Conservation (phyloP, 441 rosid species). For the Geranium incanum region DNA sequence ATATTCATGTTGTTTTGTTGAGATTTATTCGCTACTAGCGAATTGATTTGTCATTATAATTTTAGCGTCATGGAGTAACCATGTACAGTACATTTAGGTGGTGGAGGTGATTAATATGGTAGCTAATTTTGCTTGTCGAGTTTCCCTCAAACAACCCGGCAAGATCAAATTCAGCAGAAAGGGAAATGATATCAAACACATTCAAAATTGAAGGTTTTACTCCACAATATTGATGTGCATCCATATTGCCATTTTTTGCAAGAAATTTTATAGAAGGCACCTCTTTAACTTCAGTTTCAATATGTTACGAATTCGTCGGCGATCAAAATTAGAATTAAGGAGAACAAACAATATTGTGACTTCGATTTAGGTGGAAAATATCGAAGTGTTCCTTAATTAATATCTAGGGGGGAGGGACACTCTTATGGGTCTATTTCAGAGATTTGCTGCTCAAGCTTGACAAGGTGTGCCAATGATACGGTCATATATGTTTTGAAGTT, state of each 20-base stretch:
- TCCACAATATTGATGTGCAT: neutral
- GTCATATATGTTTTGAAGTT: neutral
- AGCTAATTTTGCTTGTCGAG: neutral
- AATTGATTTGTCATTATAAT: too few species aligned
- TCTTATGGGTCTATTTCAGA: too few species aligned
- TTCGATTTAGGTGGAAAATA: neutral
- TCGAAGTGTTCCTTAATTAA: too few species aligned
- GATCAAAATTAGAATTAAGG: constrained; percentile 47
- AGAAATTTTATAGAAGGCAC: neutral
- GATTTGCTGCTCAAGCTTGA: neutral
- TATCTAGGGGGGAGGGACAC: too few species aligned
- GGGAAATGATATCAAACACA: constrained; percentile 44
- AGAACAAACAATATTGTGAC: constrained; percentile 50
- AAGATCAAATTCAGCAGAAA: neutral
- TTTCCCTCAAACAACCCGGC: neutral
- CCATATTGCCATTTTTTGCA: constrained; percentile 1
- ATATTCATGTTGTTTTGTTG: too few species aligned
- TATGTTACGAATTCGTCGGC: constrained; percentile 60
- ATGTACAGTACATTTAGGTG: too few species aligned
- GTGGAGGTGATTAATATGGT: neutral
- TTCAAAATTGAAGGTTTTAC: constrained; percentile 59
- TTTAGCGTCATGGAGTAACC: too few species aligned
- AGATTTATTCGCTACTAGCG: too few species aligned
- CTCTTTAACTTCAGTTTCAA: constrained; percentile 16
- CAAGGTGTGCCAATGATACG: neutral